Percentiles rank a stretch among this genome's conserved stretches.
Conservation (phyloP, 1,284 basidiomycete genomes). For the Ceratobasidium papillatum region DNA sequence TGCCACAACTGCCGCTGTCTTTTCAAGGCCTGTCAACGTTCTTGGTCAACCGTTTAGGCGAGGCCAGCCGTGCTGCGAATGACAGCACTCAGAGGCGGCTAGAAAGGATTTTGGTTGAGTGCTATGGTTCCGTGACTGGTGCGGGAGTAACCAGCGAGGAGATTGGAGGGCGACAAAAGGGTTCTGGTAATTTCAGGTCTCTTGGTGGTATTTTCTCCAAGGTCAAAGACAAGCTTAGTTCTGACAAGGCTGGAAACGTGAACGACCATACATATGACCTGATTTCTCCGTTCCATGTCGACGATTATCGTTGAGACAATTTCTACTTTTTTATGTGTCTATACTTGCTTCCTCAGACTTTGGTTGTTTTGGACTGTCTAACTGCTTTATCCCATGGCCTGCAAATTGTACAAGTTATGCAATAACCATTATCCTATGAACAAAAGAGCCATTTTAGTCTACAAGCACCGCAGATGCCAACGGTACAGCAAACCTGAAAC, state of each 20-base stretch:
- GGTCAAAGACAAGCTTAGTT: slow-evolving; percentile 28
- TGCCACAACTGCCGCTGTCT: slow-evolving; percentile 22
- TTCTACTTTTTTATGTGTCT: neutral
- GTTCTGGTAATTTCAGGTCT: slow-evolving; percentile 21
- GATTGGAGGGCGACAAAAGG: slow-evolving; percentile 35
- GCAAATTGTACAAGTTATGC: slow-evolving; percentile 34
- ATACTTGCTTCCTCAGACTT: neutral
- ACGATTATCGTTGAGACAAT: slow-evolving; percentile 13
- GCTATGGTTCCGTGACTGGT: slow-evolving; percentile 29
- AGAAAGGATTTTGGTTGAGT: slow-evolving; percentile 26
- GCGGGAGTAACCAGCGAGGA: neutral
- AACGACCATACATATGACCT: slow-evolving; percentile 36
- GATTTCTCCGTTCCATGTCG: slow-evolving; percentile 33
- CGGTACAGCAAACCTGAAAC: neutral
- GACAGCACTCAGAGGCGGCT: slow-evolving; percentile 18
- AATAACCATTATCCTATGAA: neutral
- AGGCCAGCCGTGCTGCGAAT: slow-evolving; percentile 7
- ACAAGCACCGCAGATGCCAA: neutral
- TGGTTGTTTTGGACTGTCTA: neutral
- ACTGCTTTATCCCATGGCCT: neutral
- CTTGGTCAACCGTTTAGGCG: slow-evolving; percentile 6
- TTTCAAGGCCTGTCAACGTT: slow-evolving; percentile 29
- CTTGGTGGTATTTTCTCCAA: slow-evolving; percentile 28
- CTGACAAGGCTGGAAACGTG: slow-evolving; percentile 17
- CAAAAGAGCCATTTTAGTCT: neutral